phyloP scores from a whole-genome alignment of 1,284 basidiomycete species.

The Microstroma glucosiphilum region DNA sequence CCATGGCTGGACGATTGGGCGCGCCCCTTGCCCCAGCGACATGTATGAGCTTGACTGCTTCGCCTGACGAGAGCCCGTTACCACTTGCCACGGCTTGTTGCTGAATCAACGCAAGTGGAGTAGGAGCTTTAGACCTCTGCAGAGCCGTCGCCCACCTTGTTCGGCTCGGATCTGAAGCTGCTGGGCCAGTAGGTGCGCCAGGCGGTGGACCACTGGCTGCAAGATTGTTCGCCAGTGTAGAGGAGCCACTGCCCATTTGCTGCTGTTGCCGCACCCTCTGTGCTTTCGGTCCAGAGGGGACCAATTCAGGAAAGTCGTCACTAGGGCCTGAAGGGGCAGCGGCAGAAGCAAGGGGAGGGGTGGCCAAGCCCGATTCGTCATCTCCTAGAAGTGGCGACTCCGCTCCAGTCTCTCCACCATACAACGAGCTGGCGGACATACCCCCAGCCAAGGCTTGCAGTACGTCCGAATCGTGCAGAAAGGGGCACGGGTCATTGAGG shows the following conservation, averaged over 20 bases:
- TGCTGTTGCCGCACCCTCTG: conserved; percentile 7
- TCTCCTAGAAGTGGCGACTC: not conserved
- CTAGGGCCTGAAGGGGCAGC: conserved; percentile 3
- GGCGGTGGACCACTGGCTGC: conserved; percentile 19
- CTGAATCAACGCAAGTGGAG: conserved; percentile 18
- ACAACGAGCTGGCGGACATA: conserved; percentile 58
- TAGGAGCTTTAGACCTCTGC: conserved; percentile 20
- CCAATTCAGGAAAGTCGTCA: conserved; percentile 78
- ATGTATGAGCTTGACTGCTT: not conserved
- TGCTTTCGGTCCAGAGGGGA: conserved; percentile 13
- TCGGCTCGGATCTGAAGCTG: conserved; percentile 24
- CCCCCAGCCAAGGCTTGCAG: conserved; percentile 60
- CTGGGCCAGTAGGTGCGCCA: conserved; percentile 16
- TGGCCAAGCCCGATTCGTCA: not conserved
- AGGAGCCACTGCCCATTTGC: not conserved
- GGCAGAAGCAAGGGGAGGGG: conserved; percentile 3
- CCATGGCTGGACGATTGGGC: not conserved
- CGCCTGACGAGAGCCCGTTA: not conserved
- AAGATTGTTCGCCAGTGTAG: not conserved
- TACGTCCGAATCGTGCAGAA: conserved; percentile 53
- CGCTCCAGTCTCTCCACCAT: conserved; percentile 28
- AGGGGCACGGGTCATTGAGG: conserved; percentile 43
- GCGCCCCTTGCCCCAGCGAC: not conserved
- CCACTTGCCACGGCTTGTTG: conserved; percentile 12
- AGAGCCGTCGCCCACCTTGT: conserved; percentile 39